Conservation (phyloP, 495 filamentous ascomycete species). For the Cercophora newfieldiana region DNA sequence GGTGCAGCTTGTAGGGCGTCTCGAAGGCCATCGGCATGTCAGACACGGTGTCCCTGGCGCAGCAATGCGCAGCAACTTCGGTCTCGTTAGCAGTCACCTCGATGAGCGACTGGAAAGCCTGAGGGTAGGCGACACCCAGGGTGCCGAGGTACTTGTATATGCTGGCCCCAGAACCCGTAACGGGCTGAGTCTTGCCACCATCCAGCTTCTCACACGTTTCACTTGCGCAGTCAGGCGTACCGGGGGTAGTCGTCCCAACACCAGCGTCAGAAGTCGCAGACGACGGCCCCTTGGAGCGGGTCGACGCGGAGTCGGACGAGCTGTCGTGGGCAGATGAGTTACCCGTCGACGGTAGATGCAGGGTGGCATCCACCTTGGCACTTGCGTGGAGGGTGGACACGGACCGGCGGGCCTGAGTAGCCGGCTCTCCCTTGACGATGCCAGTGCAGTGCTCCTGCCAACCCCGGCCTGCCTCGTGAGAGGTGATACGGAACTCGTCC, state of each 20-base stretch:
- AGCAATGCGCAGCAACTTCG: constrained; percentile 36
- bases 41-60: constrained; percentile 44
- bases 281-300: constrained; percentile 14
- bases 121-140: constrained; percentile 36
- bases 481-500: constrained; percentile 42
- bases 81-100: constrained; percentile 33
- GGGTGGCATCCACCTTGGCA: constrained; percentile 7
- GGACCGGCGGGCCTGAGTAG: constrained; percentile 23
- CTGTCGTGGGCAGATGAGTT: constrained; percentile 13
- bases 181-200: constrained; percentile 9
- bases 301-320: constrained; percentile 19
- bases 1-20: constrained; percentile 46
- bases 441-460: constrained; percentile 38
- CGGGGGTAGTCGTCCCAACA: constrained; percentile 11
- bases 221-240: constrained; percentile 17
- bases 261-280: constrained; percentile 25
- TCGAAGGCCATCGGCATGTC: constrained; percentile 52
- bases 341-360: neutral
- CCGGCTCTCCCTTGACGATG: constrained; percentile 36
- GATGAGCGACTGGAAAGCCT: constrained; percentile 43
- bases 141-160: constrained; percentile 23
- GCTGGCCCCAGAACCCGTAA: constrained; percentile 4
- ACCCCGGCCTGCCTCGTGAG: constrained; percentile 33
- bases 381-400: constrained; percentile 6
- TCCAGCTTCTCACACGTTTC: constrained; percentile 16